A percentile compares a stretch with the other conserved stretches of the same genome.
phyloP scores from a whole-genome alignment of 2,329 filamentous ascomycete genomes.

The Cryphonectria carpinicola region DNA sequence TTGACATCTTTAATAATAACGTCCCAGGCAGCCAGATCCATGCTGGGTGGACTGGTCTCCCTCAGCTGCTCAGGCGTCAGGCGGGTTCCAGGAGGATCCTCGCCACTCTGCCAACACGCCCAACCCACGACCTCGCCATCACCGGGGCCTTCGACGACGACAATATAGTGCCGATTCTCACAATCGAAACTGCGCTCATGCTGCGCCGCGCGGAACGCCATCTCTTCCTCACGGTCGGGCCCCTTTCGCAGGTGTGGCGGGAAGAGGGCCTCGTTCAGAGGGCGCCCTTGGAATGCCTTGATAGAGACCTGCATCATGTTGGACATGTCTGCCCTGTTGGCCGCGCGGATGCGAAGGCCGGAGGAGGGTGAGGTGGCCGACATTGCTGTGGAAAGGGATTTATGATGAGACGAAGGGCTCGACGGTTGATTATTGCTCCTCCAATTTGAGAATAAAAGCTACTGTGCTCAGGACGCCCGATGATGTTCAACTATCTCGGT shows the following conservation, averaged over 20 bases:
- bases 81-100: not conserved
- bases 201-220: not conserved
- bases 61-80: slow-evolving; percentile 9
- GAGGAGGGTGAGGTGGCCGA: not conserved
- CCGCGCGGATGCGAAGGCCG: slow-evolving; percentile 2
- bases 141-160: slow-evolving; percentile 9
- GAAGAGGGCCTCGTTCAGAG: slow-evolving; percentile 21
- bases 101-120: slow-evolving; percentile 3
- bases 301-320: slow-evolving; percentile 1
- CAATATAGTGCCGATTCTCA: slow-evolving; percentile 16
- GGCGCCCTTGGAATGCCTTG: slow-evolving; percentile 19
- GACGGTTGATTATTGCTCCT: not conserved
- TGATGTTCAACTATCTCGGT: not conserved
- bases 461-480: not conserved
- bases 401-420: not conserved
- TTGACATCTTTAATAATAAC: not conserved
- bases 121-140: not conserved
- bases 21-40: slow-evolving; percentile 9
- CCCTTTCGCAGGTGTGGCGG: slow-evolving; percentile 10
- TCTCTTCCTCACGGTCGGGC: not conserved
- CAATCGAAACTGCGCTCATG: not conserved
- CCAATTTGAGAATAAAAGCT: not conserved
- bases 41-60: not conserved
- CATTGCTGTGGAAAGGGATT: not conserved
- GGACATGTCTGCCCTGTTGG: slow-evolving; percentile 6